Evolutionary conservation across 441 rosid species (phyloP).

Genomic region (Gossypium trilobum): DNA sequence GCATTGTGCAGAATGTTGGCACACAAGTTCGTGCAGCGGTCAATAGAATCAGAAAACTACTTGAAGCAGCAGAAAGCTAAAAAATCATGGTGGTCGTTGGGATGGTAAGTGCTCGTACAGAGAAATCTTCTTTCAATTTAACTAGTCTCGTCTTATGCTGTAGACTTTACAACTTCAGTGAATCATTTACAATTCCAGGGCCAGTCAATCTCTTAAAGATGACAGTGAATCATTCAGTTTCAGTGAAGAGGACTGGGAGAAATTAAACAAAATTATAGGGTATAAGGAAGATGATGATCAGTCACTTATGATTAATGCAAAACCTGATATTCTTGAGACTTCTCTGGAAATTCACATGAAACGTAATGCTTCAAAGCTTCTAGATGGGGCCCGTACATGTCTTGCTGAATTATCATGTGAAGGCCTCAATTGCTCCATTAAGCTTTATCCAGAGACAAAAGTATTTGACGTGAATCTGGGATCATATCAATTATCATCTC

Average conservation of each 20-base stretch:
- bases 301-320: constrained; percentile 37
- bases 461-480: constrained; percentile 70
- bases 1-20: constrained; percentile 80
- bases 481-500: constrained; percentile 84
- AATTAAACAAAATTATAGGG: constrained; percentile 75
- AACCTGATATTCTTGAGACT: constrained; percentile 65
- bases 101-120: constrained; percentile 41
- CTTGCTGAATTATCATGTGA: constrained; percentile 93
- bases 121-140: constrained; percentile 12
- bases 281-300: constrained; percentile 69
- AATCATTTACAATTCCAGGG: constrained; percentile 39
- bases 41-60: constrained; percentile 49
- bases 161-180: not conserved
- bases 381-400: constrained; percentile 49
- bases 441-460: constrained; percentile 85
- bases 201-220: constrained; percentile 47
- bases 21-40: constrained; percentile 81
- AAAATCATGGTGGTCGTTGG: constrained; percentile 95
- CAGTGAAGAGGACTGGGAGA: constrained; percentile 92
- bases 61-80: constrained; percentile 58
- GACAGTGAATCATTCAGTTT: constrained; percentile 67
- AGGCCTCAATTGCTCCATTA: constrained; percentile 64
- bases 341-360: constrained; percentile 80
- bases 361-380: constrained; percentile 92
- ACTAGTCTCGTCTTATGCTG: constrained; percentile 7